phyloP scores from a whole-genome alignment of 108 stramenopile genomes.

The Discostella stelligeroides region DNA sequence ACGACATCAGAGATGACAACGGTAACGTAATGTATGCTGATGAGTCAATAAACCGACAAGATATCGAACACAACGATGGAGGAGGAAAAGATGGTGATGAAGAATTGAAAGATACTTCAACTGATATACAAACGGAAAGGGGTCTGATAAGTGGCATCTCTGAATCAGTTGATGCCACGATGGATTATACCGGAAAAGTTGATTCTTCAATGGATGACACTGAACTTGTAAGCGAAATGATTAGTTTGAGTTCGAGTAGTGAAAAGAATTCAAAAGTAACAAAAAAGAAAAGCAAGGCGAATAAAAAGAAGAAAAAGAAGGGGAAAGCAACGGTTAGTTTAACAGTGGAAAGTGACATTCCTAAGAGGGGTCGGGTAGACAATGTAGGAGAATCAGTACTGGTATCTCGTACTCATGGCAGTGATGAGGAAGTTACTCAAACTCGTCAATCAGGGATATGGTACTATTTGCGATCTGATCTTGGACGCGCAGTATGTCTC shows the following conservation, averaged over 20 bases:
- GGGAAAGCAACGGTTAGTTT: slow-evolving; percentile 15
- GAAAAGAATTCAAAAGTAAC: not conserved
- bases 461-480: slow-evolving; percentile 28
- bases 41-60: slow-evolving; percentile 1
- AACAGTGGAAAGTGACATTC: not conserved
- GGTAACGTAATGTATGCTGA: not conserved
- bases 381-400: slow-evolving; percentile 5
- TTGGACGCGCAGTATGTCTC: slow-evolving; percentile 26
- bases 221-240: not conserved
- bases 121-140: not conserved
- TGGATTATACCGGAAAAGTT: not conserved
- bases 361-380: not conserved
- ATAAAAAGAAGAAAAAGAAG: slow-evolving; percentile 9
- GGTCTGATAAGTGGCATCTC: not conserved
- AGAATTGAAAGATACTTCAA: slow-evolving; percentile 3
- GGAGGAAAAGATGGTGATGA: slow-evolving; percentile 9
- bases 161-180: slow-evolving; percentile 2
- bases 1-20: not conserved
- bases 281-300: slow-evolving; percentile 7
- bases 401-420: slow-evolving; percentile 2
- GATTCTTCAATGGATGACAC: slow-evolving; percentile 1
- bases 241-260: slow-evolving; percentile 3
- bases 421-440: slow-evolving; percentile 10
- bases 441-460: slow-evolving; percentile 18
- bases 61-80: slow-evolving; percentile 3